phyloP scores from a whole-genome alignment of 2,329 filamentous ascomycete genomes.

The Coleophoma eucalyptorum region DNA sequence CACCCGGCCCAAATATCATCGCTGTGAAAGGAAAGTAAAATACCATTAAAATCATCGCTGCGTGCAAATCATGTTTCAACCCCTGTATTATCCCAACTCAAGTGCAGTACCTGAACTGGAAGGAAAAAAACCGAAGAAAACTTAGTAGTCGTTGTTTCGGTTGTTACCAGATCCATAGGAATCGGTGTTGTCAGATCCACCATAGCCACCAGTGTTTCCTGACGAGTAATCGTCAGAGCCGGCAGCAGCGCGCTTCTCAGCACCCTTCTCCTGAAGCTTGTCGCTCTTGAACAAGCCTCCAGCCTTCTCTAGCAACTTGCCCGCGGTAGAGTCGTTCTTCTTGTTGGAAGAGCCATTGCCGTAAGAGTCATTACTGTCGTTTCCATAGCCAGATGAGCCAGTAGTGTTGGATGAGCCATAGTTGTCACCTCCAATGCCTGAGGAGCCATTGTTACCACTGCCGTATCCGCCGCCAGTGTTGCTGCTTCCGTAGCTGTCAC shows the following conservation, averaged over 20 bases:
- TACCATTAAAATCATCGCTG: too few species aligned
- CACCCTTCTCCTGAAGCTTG: conserved; percentile 41
- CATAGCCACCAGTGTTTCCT: neutral
- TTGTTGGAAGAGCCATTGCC: conserved; percentile 42
- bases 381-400: conserved; percentile 14
- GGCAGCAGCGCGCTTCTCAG: conserved; percentile 39
- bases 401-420: conserved; percentile 20
- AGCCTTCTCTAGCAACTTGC: conserved; percentile 54
- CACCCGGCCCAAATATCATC: too few species aligned
- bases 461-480: conserved; percentile 7
- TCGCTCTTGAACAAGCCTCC: conserved; percentile 43
- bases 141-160: neutral
- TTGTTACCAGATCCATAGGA: neutral
- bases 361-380: conserved; percentile 12
- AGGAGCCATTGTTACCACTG: conserved; percentile 14
- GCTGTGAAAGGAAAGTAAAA: too few species aligned
- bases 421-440: conserved; percentile 17
- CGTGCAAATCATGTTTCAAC: too few species aligned
- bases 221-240: conserved; percentile 16
- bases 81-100: too few species aligned
- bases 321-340: conserved; percentile 41
- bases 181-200: neutral
- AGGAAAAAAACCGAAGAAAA: too few species aligned
- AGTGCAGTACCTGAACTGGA: too few species aligned
- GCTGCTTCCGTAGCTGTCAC: conserved; percentile 14